A percentile compares a stretch with the other conserved stretches of the same genome.
These are phyloP conservation scores for Cercospora nicotianae DNA, from an alignment of 2,329 filamentous ascomycete genomes.

Conservation along the genomic window DNA sequence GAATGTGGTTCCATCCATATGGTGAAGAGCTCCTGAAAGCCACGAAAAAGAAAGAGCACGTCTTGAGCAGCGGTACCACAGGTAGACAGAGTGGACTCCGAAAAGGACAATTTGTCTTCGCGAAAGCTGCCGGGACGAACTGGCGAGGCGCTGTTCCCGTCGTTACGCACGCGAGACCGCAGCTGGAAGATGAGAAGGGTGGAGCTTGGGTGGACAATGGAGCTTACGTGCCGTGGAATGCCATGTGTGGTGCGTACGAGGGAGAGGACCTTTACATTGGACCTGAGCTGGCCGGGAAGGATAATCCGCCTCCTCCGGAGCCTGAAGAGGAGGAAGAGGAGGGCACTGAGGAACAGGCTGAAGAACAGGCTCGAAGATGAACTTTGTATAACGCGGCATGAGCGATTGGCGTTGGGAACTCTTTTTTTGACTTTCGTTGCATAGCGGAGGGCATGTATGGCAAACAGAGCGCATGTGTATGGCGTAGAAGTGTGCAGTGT, in stretches of 20 bases:
- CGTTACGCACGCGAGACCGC: slow-evolving; percentile 7
- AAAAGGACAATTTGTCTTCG: slow-evolving; percentile 10
- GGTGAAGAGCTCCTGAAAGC: slow-evolving; percentile 21
- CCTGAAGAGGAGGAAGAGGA: neutral
- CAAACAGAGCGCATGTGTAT: slow-evolving; percentile 1
- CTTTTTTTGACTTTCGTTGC: neutral
- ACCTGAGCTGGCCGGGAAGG: slow-evolving; percentile 11
- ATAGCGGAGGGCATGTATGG: slow-evolving; percentile 7
- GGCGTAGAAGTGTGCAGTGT: slow-evolving; percentile 2
- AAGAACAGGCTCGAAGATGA: neutral
- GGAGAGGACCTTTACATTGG: slow-evolving; percentile 19
- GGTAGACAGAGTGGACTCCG: neutral
- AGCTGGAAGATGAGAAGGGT: slow-evolving; percentile 21
- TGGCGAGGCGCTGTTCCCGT: slow-evolving; percentile 23
- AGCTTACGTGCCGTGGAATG: slow-evolving; percentile 23
- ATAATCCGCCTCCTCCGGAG: neutral
- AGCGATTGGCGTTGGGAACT: neutral
- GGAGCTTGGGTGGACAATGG: slow-evolving; percentile 27
- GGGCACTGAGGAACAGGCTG: neutral
- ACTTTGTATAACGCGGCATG: neutral
- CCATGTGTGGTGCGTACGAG: slow-evolving; percentile 24
- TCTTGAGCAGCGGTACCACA: slow-evolving; percentile 8
- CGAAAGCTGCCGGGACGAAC: slow-evolving; percentile 12
- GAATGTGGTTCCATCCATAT: slow-evolving; percentile 31
- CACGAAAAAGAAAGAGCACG: slow-evolving; percentile 16